Conservation (phyloP, 345 rosid genomes). For the Eutrema yunnanense region DNA sequence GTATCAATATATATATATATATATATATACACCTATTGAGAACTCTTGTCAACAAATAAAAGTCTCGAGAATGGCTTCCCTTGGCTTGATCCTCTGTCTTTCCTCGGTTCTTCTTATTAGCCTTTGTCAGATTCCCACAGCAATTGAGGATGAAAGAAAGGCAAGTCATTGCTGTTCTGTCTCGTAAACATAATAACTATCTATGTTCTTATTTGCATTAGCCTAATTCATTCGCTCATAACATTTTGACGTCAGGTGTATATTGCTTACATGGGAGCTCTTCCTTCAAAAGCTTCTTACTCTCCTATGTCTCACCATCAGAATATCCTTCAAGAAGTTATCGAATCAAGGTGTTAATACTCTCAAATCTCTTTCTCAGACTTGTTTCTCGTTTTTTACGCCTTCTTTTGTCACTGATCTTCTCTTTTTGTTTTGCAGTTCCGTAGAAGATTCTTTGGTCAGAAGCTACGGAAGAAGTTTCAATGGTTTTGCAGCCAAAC, state of each 20-base stretch:
- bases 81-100: neutral
- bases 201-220: neutral
- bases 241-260: conserved; percentile 16
- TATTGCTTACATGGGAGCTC: conserved; percentile 32
- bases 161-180: neutral
- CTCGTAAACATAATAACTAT: neutral
- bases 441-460: conserved; percentile 16
- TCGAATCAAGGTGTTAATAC: conserved; percentile 11
- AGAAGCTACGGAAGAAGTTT: conserved; percentile 38
- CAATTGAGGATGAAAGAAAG: conserved; percentile 14
- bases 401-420: neutral
- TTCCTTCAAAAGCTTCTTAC: conserved; percentile 14
- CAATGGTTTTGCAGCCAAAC: conserved; percentile 41
- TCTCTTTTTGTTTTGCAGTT: neutral
- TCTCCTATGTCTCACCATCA: conserved; percentile 28
- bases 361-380: neutral
- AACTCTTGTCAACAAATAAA: neutral
- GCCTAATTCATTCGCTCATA: neutral
- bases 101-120: neutral
- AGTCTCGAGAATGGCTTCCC: conserved; percentile 3
- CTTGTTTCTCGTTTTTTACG: neutral
- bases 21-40: neutral
- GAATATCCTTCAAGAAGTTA: conserved; percentile 23
- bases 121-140: conserved; percentile 1
- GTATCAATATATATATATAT: no score